Base-by-base conservation (phyloP, 129 eudicot genomes). In the Ambrosia trifida region DNA sequence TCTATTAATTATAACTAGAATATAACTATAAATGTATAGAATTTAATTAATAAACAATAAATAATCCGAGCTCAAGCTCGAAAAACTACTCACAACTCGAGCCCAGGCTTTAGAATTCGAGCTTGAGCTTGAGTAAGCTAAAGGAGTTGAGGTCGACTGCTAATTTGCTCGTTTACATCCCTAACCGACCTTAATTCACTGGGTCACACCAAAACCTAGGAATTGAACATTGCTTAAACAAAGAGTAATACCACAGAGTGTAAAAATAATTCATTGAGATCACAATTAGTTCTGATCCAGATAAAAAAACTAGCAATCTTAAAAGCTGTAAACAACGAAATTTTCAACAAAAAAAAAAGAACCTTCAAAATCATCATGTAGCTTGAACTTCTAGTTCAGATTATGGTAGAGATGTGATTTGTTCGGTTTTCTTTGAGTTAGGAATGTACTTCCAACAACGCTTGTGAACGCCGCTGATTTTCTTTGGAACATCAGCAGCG, bases 391-490 rank as follows among this genome's bases (percentile, higher is more conserved):
- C 70, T 69, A 65, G 57, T 47, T 81, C 63, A 17, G 76, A 66
- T 66, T 76, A 80, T 69, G 83, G 88, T 64, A 41, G 76, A 19
- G 82, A 73, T 28, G 79, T 64, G 66, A 58, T 70, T 56, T 74
- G 76, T 76, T 78, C 83, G 3, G 71, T 51, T 77, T 76, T 87
- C 47, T 38, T 70, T 3, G 73, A 80, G 82, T 85, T 67, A n/a
- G 83, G 85, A 66, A 93, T 78, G 78, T 87, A 89, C 70, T 69
- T 89, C 96, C 98, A 93, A 69, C 98, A 93, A 44, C 96, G 92
- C 81, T 93, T 93, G 80, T 93, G 98, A 44, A 93, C 96, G 17
- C 98, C 98, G 4, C 98, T 93, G 40, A 89, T 93, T 81, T 93
- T 93, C 86, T 87, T 93, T 2, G 96, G 88, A 50, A 90, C 89